Conservation (phyloP, 768 basidiomycete genomes). For the Serendipita sp. region DNA sequence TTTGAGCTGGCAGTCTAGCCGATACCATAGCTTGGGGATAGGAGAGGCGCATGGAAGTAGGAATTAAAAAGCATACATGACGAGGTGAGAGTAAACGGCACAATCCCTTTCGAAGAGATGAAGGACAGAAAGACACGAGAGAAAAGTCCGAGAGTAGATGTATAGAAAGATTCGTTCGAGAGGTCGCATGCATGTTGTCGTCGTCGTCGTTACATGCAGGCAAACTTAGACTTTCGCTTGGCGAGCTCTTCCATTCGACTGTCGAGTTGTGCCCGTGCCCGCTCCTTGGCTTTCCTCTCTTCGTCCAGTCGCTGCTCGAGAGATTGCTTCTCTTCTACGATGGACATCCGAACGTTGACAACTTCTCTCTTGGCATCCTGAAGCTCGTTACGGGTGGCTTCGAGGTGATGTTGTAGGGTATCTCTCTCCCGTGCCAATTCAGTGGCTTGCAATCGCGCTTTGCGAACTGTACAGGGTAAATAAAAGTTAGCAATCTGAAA, state of each 20-base stretch:
- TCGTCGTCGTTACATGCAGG: conserved; percentile 48
- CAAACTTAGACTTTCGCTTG: conserved; percentile 82
- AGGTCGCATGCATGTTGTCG: no score
- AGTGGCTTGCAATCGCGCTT: conserved; percentile 85
- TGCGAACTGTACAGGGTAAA: conserved; percentile 44
- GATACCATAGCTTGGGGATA: no score
- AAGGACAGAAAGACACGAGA: no score
- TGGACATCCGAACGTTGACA: conserved; percentile 54
- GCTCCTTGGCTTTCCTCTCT: conserved; percentile 78
- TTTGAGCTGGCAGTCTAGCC: no score
- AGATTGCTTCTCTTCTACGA: conserved; percentile 79
- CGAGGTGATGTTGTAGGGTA: conserved; percentile 46
- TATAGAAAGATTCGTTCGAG: no score
- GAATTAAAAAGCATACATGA: no score
- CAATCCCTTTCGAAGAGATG: no score
- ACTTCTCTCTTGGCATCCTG: conserved; percentile 68
- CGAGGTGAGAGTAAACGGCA: no score
- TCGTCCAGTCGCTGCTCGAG: conserved; percentile 71
- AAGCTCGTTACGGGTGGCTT: conserved; percentile 54
- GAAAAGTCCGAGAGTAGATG: no score
- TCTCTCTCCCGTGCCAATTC: conserved; percentile 81
- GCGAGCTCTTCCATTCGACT: conserved; percentile 72
- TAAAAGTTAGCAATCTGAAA: conserved; percentile 8
- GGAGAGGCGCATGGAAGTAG: no score
- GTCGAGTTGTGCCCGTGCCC: conserved; percentile 74